Conservation (phyloP, 768 basidiomycete species). For the Boletus reticuloceps region DNA sequence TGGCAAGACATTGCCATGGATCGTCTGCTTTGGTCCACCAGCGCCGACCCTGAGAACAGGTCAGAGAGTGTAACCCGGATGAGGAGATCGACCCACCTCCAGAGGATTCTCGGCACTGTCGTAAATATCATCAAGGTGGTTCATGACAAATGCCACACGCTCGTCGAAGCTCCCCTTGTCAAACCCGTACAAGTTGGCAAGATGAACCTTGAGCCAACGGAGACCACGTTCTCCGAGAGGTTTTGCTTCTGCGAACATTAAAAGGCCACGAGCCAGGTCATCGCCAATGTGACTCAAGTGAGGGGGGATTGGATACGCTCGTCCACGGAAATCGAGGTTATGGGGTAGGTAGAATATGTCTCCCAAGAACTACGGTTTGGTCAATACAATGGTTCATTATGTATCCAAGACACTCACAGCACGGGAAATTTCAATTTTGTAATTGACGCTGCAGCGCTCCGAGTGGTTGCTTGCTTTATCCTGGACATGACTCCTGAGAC, state of each 20-base stretch:
- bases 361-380: constrained; percentile 62
- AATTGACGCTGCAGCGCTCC: constrained; percentile 90
- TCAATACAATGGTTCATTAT: neutral
- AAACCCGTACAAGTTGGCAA: constrained; percentile 89
- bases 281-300: constrained; percentile 96
- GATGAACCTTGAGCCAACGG: constrained; percentile 93
- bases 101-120: constrained; percentile 84
- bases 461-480: constrained; percentile 81
- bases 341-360: constrained; percentile 92
- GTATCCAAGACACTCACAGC: constrained; percentile 52
- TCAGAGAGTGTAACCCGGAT: constrained; percentile 2
- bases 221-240: constrained; percentile 82
- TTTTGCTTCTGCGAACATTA: constrained; percentile 77
- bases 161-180: constrained; percentile 96
- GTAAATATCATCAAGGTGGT: constrained; percentile 71
- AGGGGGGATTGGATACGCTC: constrained; percentile 95
- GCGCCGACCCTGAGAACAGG: constrained; percentile 49
- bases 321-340: constrained; percentile 96
- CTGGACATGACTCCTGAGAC: constrained; percentile 54
- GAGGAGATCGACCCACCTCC: constrained; percentile 43
- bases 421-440: constrained; percentile 94
- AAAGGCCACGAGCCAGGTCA: constrained; percentile 84
- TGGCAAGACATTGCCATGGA: constrained; percentile 96
- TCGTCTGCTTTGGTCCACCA: constrained; percentile 96
- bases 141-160: constrained; percentile 74